Percentiles rank a stretch among this genome's conserved stretches.
Evolutionary conservation across 495 filamentous ascomycete genomes (phyloP).

Genomic region (Aspergillus nanangensis): DNA sequence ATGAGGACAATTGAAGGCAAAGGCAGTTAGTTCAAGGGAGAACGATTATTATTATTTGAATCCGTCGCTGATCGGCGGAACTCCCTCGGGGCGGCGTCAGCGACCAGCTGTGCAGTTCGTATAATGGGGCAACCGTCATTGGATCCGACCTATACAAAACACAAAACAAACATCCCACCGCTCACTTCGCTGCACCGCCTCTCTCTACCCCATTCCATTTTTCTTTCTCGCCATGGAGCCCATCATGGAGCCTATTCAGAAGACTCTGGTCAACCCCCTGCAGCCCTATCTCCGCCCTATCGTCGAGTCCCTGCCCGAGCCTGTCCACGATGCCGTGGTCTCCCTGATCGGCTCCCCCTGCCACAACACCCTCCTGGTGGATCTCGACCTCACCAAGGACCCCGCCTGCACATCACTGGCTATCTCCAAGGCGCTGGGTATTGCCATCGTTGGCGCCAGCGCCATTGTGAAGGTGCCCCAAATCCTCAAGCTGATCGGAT

Average conservation of each 20-base stretch:
- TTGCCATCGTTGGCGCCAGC: constrained; percentile 85
- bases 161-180: neutral
- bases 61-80: constrained; percentile 10
- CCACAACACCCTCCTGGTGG: constrained; percentile 76
- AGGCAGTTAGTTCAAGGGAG: constrained; percentile 5
- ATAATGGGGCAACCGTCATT: neutral
- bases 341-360: constrained; percentile 78
- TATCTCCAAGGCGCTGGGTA: constrained; percentile 86
- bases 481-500: constrained; percentile 81
- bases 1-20: constrained; percentile 4
- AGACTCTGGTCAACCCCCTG: constrained; percentile 57
- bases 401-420: constrained; percentile 76
- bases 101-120: constrained; percentile 29
- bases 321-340: constrained; percentile 68
- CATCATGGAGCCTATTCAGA: constrained; percentile 39
- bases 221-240: neutral
- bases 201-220: neutral
- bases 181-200: neutral
- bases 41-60: constrained; percentile 11
- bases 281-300: constrained; percentile 67
- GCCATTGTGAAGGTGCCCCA: constrained; percentile 93
- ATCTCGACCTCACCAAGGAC: constrained; percentile 67
- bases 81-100: constrained; percentile 27
- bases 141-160: neutral
- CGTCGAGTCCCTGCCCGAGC: constrained; percentile 72